Evolutionary conservation across 73 alveolate genomes (phyloP).

Genomic region (Paramecium bursaria): DNA sequence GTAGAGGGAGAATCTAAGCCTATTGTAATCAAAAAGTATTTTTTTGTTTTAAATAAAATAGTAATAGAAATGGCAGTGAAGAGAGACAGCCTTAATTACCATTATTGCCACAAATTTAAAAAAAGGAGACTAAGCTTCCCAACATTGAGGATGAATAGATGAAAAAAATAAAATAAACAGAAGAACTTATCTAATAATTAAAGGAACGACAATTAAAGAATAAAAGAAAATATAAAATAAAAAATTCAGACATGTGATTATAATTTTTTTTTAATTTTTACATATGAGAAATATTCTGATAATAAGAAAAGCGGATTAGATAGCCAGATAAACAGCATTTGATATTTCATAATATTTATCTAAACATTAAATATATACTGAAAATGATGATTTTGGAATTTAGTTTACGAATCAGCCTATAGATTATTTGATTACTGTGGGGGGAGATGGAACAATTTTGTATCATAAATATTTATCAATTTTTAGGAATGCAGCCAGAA

Average conservation of each 20-base stretch:
- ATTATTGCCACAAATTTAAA: conserved; percentile 30
- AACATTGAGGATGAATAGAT: conserved; percentile 38
- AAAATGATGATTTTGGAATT: too few relatives aligned
- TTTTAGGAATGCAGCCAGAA: conserved; percentile 44
- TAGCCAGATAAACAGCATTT: too few relatives aligned
- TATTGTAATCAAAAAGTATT: conserved; percentile 26
- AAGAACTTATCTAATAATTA: conserved; percentile 23
- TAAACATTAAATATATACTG: too few relatives aligned
- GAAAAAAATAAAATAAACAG: conserved; percentile 43
- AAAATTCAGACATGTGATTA: conserved; percentile 56
- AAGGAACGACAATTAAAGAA: conserved; percentile 40
- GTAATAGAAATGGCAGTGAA: conserved; percentile 12
- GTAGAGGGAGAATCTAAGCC: conserved; percentile 56
- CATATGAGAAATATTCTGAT: too few relatives aligned
- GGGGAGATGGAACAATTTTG: conserved; percentile 70
- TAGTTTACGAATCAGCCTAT: conserved; percentile 52
- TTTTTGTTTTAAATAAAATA: not conserved
- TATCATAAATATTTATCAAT: conserved; percentile 11
- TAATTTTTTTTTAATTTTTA: too few relatives aligned
- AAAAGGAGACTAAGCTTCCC: not conserved
- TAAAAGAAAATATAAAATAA: conserved; percentile 51
- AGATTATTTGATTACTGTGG: conserved; percentile 51
- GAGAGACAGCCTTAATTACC: conserved; percentile 41
- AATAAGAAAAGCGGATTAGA: too few relatives aligned
- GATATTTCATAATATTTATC: too few relatives aligned